phyloP scores from a whole-genome alignment of 2,329 filamentous ascomycete genomes.

The Botrytis galanthina region DNA sequence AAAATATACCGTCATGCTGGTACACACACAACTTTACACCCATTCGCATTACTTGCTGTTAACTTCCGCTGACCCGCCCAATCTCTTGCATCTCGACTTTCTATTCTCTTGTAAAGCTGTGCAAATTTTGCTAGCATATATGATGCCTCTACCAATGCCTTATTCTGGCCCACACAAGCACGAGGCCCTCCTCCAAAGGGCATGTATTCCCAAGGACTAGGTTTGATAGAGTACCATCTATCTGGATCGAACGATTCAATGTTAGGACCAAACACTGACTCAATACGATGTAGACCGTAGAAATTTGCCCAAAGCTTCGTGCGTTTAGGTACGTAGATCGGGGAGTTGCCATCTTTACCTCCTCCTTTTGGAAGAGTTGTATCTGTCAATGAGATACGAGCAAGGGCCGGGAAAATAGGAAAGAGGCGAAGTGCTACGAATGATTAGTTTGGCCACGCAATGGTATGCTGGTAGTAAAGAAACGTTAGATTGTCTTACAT shows the following conservation, averaged over 20 bases:
- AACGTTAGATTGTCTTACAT: background rate
- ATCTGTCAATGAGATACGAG: constrained; percentile 20
- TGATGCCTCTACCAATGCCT: constrained; percentile 22
- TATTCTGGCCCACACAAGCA: constrained; percentile 59
- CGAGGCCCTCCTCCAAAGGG: constrained; percentile 69
- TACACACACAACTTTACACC: constrained; percentile 11
- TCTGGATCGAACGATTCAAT: constrained; percentile 70
- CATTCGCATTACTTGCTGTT: constrained; percentile 19
- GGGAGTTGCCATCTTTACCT: constrained; percentile 21
- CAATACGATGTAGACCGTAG: constrained; percentile 5
- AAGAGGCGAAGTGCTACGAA: constrained; percentile 27
- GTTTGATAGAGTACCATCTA: constrained; percentile 62
- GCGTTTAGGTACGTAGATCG: constrained; percentile 23
- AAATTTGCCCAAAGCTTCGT: constrained; percentile 2
- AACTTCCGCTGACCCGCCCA: constrained; percentile 17
- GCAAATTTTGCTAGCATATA: constrained; percentile 22
- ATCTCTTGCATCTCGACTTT: constrained; percentile 7
- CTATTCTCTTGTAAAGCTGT: constrained; percentile 20
- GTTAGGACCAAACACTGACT: constrained; percentile 62
- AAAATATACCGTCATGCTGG: background rate
- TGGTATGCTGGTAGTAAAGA: background rate
- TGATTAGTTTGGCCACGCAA: background rate
- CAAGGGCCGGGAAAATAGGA: constrained; percentile 29
- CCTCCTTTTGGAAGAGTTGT: constrained; percentile 24
- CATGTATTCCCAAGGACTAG: constrained; percentile 63